Conservation (phyloP, 495 filamentous ascomycete genomes). For the Penicillium simplicissimum region DNA sequence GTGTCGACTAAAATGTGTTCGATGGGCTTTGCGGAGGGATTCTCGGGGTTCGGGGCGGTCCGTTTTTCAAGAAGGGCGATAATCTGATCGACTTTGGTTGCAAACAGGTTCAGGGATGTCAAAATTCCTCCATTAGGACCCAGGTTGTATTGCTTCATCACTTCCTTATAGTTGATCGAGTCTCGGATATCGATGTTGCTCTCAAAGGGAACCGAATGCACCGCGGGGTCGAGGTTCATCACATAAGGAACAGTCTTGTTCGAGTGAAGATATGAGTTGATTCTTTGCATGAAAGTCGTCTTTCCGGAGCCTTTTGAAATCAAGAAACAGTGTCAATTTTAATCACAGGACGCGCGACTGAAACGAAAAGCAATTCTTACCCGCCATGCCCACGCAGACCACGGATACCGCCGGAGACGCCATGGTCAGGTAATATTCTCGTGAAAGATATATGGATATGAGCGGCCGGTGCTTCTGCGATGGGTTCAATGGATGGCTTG, state of each 20-base stretch:
- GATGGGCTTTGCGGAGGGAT: constrained; percentile 63
- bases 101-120: constrained; percentile 93
- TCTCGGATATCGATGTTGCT: constrained; percentile 99
- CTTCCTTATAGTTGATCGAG: constrained; percentile 98
- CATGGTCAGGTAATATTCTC: constrained; percentile 32
- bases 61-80: constrained; percentile 87
- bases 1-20: constrained; percentile 91
- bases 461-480: background rate
- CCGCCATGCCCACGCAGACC: constrained; percentile 97
- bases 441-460: too few species aligned
- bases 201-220: constrained; percentile 93
- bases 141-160: constrained; percentile 98
- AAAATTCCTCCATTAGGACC: constrained; percentile 98
- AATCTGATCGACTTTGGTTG: constrained; percentile 96
- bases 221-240: constrained; percentile 95
- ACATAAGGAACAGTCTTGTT: constrained; percentile 80
- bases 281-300: constrained; percentile 98
- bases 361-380: constrained; percentile 33
- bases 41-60: constrained; percentile 60
- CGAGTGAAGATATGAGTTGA: constrained; percentile 84
- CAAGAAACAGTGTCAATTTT: constrained; percentile 1
- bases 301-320: constrained; percentile 75
- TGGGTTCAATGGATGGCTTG: background rate
- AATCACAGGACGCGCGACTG: background rate
- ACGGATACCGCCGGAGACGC: constrained; percentile 64